Base-by-base conservation (phyloP, 768 basidiomycete genomes). In the Pleurotus ostreatus region DNA sequence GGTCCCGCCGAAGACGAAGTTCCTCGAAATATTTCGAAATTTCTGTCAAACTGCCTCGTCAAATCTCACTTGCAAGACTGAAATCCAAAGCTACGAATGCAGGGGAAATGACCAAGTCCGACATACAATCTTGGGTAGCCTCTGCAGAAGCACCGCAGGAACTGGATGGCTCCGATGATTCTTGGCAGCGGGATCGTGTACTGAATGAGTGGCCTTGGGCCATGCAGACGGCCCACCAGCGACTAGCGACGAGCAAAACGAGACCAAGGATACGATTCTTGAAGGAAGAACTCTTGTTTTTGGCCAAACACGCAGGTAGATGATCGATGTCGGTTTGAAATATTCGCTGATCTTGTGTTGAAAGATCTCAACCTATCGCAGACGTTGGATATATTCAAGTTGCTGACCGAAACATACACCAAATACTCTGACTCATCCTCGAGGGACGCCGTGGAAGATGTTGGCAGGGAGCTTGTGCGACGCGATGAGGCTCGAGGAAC, bases 361-460 rank as follows among this genome's bases (percentile, higher is more conserved):
- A 23, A 59, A 92, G 89, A 85, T 63, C 71, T 90, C 52, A 72
- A 70, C 37, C 69, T 85, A 49, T 74, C 80, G 0, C 86, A 89
- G 64, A 75, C 73, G 16, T 61, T 86, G 70, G 91, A 92, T 64
- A 63, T 94, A 22, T 87, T 94, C 68, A 77, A 78, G 57, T 73
- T 94, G 4, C 70, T 94, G 48, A 88, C 86, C 1, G 71, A 83
- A 51, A 93, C 89, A 0, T 89, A 92, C 68, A 83, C 89, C 13
- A 83, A 87, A 62, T 94, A 94, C 74, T 73, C 82, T 44, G 93
- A 95, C 66, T 68, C 77, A 2, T 65, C 75, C 47, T 94, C 92
- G 1, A 77, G 86, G 58, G 78, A 82, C 55, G 89, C 88, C 2
- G 88, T 90, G 0, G 85, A 92, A 62, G 71, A 71, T 1, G 78